phyloP scores from a whole-genome alignment of 140 eudicot species.

The Senecio squalidus region DNA sequence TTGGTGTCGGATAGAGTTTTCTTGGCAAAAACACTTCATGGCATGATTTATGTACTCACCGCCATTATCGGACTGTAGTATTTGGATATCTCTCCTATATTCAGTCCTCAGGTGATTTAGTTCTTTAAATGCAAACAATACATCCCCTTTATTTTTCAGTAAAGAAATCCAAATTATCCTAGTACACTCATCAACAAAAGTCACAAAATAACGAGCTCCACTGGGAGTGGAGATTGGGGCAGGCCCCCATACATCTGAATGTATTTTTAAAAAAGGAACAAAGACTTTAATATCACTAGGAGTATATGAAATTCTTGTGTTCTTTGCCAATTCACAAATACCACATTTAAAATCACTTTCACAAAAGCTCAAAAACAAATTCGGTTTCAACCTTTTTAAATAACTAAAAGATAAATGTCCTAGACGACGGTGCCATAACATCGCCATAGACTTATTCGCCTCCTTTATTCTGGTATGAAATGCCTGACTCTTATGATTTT shows the following conservation, averaged over 20 bases:
- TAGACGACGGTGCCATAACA: slow-evolving; percentile 1
- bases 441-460: neutral
- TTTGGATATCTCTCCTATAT: neutral
- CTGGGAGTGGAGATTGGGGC: neutral
- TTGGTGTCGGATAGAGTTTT: neutral
- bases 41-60: too few species aligned
- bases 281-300: neutral
- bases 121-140: neutral
- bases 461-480: neutral
- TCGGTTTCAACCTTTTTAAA: neutral
- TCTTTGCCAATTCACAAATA: too few species aligned
- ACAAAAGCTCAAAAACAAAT: neutral
- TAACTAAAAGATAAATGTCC: neutral
- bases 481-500: neutral
- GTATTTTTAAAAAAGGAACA: neutral
- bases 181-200: neutral
- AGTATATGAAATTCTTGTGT: neutral
- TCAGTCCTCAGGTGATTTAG: neutral
- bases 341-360: too few species aligned
- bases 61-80: too few species aligned
- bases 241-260: slow-evolving; percentile 2
- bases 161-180: neutral
- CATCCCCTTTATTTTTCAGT: neutral
- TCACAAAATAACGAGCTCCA: neutral
- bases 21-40: too few species aligned